Evolutionary conservation across 257 asterid genomes (phyloP).

Genomic region (Primulina huaijiensis): DNA sequence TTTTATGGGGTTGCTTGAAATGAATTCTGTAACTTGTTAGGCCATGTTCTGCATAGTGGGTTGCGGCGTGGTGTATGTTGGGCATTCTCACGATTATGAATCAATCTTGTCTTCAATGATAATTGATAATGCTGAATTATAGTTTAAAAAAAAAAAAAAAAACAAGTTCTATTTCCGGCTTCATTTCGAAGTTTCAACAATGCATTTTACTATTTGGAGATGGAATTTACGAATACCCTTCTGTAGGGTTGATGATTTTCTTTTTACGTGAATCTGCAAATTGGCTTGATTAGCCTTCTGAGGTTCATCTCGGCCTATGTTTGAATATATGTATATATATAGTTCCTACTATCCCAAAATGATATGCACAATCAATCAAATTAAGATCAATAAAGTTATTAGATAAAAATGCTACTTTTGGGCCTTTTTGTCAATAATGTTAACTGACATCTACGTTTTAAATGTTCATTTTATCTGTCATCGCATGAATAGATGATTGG

Average conservation of each 20-base stretch:
- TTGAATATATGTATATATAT: no score
- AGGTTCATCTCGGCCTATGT: not conserved
- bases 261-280: not conserved
- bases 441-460: no score
- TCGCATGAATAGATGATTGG: conserved; percentile 5
- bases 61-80: conserved; percentile 18
- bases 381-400: not conserved
- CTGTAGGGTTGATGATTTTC: not conserved
- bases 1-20: conserved; percentile 21
- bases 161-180: conserved; percentile 25
- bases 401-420: not conserved
- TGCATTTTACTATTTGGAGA: conserved; percentile 23
- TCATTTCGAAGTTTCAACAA: conserved; percentile 11
- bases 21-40: conserved; percentile 25
- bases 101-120: conserved; percentile 24
- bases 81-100: conserved; percentile 23
- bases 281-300: conserved; percentile 2
- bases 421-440: not conserved
- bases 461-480: not conserved
- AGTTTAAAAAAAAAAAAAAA: not conserved
- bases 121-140: conserved; percentile 23
- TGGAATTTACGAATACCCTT: conserved; percentile 8
- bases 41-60: conserved; percentile 24
- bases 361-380: not conserved
- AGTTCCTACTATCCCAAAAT: not conserved